Evolutionary conservation across 129 eudicot species (phyloP).

Genomic region (Flaveria robusta): DNA sequence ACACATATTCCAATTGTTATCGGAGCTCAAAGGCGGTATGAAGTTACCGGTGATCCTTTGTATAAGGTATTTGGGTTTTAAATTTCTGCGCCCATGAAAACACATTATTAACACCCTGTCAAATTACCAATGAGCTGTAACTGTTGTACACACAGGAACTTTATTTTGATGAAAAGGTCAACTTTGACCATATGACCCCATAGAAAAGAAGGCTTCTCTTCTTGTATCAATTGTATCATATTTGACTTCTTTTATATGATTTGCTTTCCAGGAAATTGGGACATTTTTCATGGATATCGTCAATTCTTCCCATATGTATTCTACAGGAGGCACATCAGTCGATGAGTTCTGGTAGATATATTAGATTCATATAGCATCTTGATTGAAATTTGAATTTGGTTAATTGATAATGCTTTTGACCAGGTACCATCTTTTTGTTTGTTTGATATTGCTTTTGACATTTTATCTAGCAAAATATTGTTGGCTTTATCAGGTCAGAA

Average conservation of each 20-base stretch:
- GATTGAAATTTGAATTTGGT: neutral
- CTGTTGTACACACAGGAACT: neutral
- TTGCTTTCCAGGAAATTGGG: slow-evolving; percentile 74
- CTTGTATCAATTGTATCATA: slow-evolving; percentile 7
- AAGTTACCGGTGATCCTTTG: slow-evolving; percentile 78
- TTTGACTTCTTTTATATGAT: slow-evolving; percentile 17
- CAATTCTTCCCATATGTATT: slow-evolving; percentile 74
- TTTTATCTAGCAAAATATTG: slow-evolving; percentile 9
- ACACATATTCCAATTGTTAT: slow-evolving; percentile 88
- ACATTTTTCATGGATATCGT: slow-evolving; percentile 74
- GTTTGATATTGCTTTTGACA: neutral
- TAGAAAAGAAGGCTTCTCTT: slow-evolving; percentile 2
- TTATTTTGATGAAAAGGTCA: neutral
- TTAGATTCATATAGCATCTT: neutral
- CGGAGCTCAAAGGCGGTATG: slow-evolving; percentile 87
- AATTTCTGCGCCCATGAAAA: neutral
- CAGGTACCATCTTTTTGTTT: neutral
- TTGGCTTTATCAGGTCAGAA: slow-evolving; percentile 53
- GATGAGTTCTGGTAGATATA: slow-evolving; percentile 69
- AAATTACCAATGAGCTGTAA: neutral
- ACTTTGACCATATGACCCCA: slow-evolving; percentile 9
- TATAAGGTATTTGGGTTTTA: slow-evolving; percentile 54
- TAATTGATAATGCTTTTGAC: slow-evolving; percentile 11
- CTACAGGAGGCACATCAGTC: slow-evolving; percentile 92
- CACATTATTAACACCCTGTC: neutral